Conservation (phyloP, 176 grass and related monocot species). For the Oryza longistaminata region DNA sequence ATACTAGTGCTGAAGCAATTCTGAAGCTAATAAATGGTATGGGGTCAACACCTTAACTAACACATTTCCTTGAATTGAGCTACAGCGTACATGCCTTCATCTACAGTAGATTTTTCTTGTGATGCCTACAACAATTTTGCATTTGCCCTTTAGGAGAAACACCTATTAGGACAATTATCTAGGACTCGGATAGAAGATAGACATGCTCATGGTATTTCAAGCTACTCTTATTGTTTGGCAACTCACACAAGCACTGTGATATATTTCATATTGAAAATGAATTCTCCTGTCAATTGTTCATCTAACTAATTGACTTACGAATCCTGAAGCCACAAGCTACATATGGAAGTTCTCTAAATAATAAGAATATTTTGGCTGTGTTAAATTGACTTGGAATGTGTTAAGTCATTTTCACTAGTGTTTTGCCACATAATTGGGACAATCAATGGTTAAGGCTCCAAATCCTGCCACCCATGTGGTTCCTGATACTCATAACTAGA, state of each 20-base stretch:
- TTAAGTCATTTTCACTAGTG: neutral
- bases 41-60: neutral
- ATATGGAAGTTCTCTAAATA: neutral
- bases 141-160: neutral
- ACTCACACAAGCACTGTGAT: neutral
- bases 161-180: neutral
- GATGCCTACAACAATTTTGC: neutral
- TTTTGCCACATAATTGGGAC: neutral
- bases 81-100: neutral
- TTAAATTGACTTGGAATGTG: conserved; percentile 13
- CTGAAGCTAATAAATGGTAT: conserved; percentile 62
- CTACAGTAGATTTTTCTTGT: neutral
- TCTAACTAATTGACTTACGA: conserved; percentile 16
- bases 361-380: neutral
- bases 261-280: neutral
- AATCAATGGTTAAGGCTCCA: neutral
- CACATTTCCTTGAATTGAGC: neutral
- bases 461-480: neutral
- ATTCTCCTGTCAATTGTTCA: neutral
- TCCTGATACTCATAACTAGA: neutral
- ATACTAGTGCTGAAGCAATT: conserved; percentile 58
- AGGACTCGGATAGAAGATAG: neutral
- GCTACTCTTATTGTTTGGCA: neutral
- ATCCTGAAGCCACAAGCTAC: neutral
- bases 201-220: neutral